Evolutionary conservation across 495 filamentous ascomycete species (phyloP), one percentile per base, ranked within the genome.

Genomic region (Lasiosphaeria ovina): DNA sequence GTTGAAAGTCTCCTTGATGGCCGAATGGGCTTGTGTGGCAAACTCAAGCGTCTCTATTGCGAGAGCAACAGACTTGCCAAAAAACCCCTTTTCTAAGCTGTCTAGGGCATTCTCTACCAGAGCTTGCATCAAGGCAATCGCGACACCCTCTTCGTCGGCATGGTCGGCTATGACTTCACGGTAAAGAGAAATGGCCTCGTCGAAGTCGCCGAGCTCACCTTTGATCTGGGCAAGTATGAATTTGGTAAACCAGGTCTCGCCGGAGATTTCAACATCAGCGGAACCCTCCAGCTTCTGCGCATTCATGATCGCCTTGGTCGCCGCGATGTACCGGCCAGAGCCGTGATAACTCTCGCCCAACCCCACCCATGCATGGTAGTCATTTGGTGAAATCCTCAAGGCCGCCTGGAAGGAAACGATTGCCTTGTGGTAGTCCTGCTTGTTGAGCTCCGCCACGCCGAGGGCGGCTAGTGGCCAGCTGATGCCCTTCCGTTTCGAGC

Each of bases 391-490:
- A 44, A 93, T 88, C 51, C 93, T 79, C 14, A 98, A 79, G n/a
- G 94, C 92, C 8, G 89, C 83, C 67, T 97, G 91, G 70, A 97
- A 99, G 0, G 92, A 95, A 17, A 91, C 85, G 54, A 96, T 90
- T 34, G 91, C 92, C 69, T 91, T 88, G 57, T 81, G 63, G 66
- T 93, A 97, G 47, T 98, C 91, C 70, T 96, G 93, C 62, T 89
- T 91, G 71, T 97, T 99, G 61, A 96, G 84, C 72, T 98, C 91
- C 0, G 95, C 94, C n/a, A 97, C 89, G 38, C 94, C 94, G 3
- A 99, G 80, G 1, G 95, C 92, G n/a, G 93, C 91, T 66, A 90
- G 92, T 8, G 94, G 94, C 94, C 94, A 99, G 76, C 94, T 97
- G 60, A 92, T 83, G 4, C 89, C 91, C 70, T 88, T 93, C 66